These are phyloP conservation scores for Carex cristatella DNA, from an alignment of 176 grass and related monocot species.

Conservation along the genomic window DNA sequence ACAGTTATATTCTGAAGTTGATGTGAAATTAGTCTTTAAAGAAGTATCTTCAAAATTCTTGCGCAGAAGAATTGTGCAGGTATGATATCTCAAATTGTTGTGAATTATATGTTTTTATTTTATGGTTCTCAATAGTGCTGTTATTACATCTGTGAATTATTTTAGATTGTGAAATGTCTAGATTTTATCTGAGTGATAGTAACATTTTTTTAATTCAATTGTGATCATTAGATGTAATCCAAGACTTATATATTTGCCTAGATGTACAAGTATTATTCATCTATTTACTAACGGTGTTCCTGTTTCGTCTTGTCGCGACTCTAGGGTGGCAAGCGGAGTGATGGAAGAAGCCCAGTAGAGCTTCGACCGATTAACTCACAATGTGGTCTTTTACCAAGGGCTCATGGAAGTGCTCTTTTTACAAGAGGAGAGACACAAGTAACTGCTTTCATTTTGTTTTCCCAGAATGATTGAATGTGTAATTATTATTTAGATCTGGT, in stretches of 20 bases:
- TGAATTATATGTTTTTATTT: background rate
- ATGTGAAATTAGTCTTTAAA: constrained; percentile 98
- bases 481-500: background rate
- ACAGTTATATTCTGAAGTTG: constrained; percentile 95
- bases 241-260: background rate
- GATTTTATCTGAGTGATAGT: background rate
- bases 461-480: background rate
- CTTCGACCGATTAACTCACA: constrained; percentile 89
- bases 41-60: constrained; percentile 94
- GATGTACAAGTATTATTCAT: background rate
- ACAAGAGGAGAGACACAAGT: constrained; percentile 99
- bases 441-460: constrained; percentile 18
- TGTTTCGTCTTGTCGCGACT: constrained; percentile 26
- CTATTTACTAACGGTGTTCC: background rate
- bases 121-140: background rate
- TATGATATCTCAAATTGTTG: constrained; percentile 27
- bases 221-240: background rate
- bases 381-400: constrained; percentile 77
- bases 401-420: constrained; percentile 95
- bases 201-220: background rate
- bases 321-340: constrained; percentile 89
- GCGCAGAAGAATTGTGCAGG: constrained; percentile 83
- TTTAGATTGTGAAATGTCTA: background rate
- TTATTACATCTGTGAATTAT: background rate
- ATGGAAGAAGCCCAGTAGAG: constrained; percentile 63